Conservation (phyloP, 768 basidiomycete genomes). For the Coprinopsis cinerea region DNA sequence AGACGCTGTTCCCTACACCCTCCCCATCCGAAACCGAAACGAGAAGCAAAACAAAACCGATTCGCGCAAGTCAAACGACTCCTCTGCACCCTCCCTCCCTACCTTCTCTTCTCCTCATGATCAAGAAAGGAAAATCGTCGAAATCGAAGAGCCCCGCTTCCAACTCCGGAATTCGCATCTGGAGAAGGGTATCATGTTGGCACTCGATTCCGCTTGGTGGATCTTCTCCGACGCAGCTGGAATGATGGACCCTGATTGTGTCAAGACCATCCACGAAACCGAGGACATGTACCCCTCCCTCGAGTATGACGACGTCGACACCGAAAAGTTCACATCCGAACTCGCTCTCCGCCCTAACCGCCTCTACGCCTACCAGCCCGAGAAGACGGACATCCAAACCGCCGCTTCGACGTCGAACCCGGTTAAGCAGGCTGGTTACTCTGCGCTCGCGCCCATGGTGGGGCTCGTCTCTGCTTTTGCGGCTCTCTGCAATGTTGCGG, state of each 20-base stretch:
- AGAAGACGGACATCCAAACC: neutral
- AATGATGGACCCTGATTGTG: constrained; percentile 1
- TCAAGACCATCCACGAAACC: constrained; percentile 6
- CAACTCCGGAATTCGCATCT: neutral
- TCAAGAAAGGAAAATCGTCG: neutral
- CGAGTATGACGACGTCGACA: neutral
- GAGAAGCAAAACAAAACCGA: neutral
- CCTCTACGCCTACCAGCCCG: neutral
- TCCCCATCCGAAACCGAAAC: neutral
- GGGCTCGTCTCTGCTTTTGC: neutral
- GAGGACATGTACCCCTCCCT: neutral
- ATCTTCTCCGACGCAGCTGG: constrained; percentile 1
- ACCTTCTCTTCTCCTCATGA: neutral
- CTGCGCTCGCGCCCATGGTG: neutral
- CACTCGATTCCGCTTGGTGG: neutral
- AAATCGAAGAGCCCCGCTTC: constrained; percentile 1
- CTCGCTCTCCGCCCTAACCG: constrained; percentile 3
- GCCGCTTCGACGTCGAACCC: neutral
- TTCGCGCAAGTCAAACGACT: neutral
- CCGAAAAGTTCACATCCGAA: neutral
- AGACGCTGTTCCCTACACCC: neutral
- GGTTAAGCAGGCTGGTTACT: neutral
- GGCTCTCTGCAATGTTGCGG: neutral
- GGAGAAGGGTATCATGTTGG: constrained; percentile 1
- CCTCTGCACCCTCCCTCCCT: neutral